Evolutionary conservation across 2,329 filamentous ascomycete genomes (phyloP), one percentile per base, ranked within the genome.

Genomic region (Fusarium agapanthi): DNA sequence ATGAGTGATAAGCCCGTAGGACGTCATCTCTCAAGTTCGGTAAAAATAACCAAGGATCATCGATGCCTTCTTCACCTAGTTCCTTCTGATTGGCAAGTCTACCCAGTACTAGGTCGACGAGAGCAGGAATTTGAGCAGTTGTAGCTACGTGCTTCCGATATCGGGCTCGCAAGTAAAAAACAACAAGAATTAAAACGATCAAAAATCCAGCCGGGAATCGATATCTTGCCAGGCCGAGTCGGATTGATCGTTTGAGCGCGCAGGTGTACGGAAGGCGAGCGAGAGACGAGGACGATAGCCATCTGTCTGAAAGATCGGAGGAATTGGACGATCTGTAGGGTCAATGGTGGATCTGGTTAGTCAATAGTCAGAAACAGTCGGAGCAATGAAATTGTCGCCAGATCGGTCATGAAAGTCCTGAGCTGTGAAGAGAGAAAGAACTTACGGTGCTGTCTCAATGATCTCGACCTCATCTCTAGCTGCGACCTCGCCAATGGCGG

Each of bases 1-100:
- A 87, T 7, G 89, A 92, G 80, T 98, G 94, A 69, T 97, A 91
- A 34, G 92, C 89, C 26, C 95, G 88, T 43, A 99, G 86, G 7
- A 99, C 92, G 78, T 98, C 95, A 78, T 99, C 96, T 67, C 96
- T 88, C 60, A 99, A 85, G 79, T 98, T 96, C 2, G 93, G 93
- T 75, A 98, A 89, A 78, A 94, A 93, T 69, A 99, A 89, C 84
- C 93, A 97, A 3, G 91, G 87, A 70, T 98, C 95, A 24, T 90
- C 88, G 57, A 91, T 67, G 80, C 87, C 81, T 80, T 90, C 79
- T 81, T 90, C 91, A 69, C 95, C 92, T n/a, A 95, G 83, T 70
- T 93, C 91, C 67, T 95, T 96, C 80, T 98, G 95, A 40, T 88
- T 90, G 16, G 93, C 92, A 22, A 99, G 88, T 50, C 94, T 90